A percentile compares a stretch with the other conserved stretches of the same genome.
Evolutionary conservation across 2,329 filamentous ascomycete genomes (phyloP).

Genomic region (Dothistroma septosporum): DNA sequence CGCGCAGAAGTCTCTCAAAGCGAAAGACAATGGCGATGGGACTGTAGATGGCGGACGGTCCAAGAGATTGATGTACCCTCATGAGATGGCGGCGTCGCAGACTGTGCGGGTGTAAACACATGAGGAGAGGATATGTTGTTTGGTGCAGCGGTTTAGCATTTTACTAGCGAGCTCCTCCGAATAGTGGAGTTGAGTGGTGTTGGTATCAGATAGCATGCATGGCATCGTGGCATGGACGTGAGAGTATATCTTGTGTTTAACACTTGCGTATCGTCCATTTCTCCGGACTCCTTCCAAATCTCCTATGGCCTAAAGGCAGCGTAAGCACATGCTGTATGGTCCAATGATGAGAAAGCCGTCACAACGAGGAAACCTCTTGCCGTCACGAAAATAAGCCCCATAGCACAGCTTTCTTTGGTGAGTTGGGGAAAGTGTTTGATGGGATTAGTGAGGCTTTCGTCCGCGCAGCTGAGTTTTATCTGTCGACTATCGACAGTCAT

Average conservation of each 20-base stretch:
- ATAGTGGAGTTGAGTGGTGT: neutral
- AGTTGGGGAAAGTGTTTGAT: too few relatives aligned
- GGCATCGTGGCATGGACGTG: neutral
- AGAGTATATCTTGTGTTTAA: too few relatives aligned
- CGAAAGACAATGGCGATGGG: neutral
- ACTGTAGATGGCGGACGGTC: neutral
- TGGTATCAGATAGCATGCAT: neutral
- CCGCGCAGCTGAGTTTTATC: too few relatives aligned
- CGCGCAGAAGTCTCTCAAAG: neutral
- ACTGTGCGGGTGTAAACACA: neutral
- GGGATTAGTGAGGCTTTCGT: too few relatives aligned
- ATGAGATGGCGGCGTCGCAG: neutral
- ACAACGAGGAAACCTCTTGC: too few relatives aligned
- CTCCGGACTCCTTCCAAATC: too few relatives aligned
- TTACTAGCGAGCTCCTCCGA: neutral
- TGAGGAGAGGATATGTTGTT: neutral
- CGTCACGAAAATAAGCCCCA: too few relatives aligned
- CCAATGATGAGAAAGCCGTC: too few relatives aligned
- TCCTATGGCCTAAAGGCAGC: too few relatives aligned
- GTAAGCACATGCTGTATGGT: too few relatives aligned
- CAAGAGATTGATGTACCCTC: neutral
- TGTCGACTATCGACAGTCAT: neutral
- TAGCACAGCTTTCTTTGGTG: neutral
- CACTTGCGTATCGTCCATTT: too few relatives aligned
- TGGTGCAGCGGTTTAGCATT: neutral